Evolutionary conservation across 371 early-diverging fungal genomes (phyloP).

Genomic region (Apophysomyces trapeziformis): DNA sequence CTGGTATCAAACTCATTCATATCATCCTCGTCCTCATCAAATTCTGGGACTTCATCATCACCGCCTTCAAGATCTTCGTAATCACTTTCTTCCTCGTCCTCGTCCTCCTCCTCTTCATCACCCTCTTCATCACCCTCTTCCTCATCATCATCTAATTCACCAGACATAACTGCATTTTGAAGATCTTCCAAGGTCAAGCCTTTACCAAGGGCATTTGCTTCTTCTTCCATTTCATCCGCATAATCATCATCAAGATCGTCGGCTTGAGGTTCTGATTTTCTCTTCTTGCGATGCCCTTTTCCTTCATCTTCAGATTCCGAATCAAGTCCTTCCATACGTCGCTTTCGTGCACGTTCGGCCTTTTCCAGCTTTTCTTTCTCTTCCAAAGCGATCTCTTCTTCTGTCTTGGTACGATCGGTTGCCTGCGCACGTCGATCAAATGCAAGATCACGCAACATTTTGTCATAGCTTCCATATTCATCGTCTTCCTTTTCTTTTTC

Average conservation of each 20-base stretch:
- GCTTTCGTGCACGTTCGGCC: conserved; percentile 81
- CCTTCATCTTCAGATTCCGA: conserved; percentile 72
- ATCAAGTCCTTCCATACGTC: conserved; percentile 87
- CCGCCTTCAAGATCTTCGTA: conserved; percentile 52
- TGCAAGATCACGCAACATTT: conserved; percentile 75
- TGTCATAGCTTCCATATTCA: conserved; percentile 72
- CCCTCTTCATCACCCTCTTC: conserved; percentile 55
- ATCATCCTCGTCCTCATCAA: conserved; percentile 57
- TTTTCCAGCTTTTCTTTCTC: conserved; percentile 83
- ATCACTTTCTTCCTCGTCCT: conserved; percentile 39
- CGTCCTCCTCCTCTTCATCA: conserved; percentile 50
- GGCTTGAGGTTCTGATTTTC: conserved; percentile 62
- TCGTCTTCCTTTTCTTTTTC: conserved; percentile 40
- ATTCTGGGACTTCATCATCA: conserved; percentile 35
- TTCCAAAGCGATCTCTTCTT: conserved; percentile 89
- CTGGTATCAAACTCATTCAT: conserved; percentile 48
- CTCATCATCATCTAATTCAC: conserved; percentile 38
- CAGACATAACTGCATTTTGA: conserved; percentile 43
- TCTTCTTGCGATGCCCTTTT: conserved; percentile 44
- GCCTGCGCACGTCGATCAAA: conserved; percentile 87
- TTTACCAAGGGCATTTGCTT: conserved; percentile 40
- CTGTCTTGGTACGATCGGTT: conserved; percentile 91
- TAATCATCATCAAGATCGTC: conserved; percentile 89
- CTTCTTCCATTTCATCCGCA: conserved; percentile 50
- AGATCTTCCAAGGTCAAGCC: conserved; percentile 59